Percentiles rank a stretch among this genome's conserved stretches.
phyloP scores from a whole-genome alignment of 2,329 filamentous ascomycete genomes.

The Paraphaeosphaeria sporulosa region DNA sequence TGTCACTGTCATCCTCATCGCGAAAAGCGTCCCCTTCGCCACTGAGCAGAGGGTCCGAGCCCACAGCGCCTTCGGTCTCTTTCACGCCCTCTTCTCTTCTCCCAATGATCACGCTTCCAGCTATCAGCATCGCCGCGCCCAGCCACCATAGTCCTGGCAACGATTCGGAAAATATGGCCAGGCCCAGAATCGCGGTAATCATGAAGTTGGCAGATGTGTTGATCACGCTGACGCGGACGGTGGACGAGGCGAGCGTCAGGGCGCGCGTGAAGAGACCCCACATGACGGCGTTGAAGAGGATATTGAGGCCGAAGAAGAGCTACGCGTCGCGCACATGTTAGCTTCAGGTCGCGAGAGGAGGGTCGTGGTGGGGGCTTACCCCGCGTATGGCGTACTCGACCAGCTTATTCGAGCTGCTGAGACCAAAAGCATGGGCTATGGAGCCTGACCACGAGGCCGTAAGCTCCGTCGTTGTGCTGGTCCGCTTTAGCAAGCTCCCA shows the following conservation, averaged over 20 bases:
- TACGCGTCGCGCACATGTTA: constrained; percentile 38
- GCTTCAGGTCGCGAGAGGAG: background rate
- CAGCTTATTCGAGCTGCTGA: constrained; percentile 55
- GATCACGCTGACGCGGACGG: constrained; percentile 80
- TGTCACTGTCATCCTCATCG: constrained; percentile 49
- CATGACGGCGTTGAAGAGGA: constrained; percentile 81
- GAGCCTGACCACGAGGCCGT: constrained; percentile 62
- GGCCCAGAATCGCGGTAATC: constrained; percentile 75
- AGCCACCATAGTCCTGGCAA: constrained; percentile 79
- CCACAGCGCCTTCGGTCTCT: constrained; percentile 31
- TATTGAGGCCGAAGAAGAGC: constrained; percentile 78
- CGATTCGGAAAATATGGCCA: constrained; percentile 73
- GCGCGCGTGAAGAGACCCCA: constrained; percentile 84
- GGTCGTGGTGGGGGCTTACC: constrained; percentile 48
- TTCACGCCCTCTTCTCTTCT: constrained; percentile 65
- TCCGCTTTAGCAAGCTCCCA: constrained; percentile 19
- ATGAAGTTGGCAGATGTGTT: constrained; percentile 86
- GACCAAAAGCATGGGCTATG: constrained; percentile 57
- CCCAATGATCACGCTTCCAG: constrained; percentile 80
- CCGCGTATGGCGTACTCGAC: constrained; percentile 61
- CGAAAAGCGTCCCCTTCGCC: constrained; percentile 37
- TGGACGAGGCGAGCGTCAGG: constrained; percentile 75
- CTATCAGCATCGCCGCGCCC: constrained; percentile 75
- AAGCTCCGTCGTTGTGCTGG: constrained; percentile 66
- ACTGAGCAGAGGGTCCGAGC: constrained; percentile 31